Conservation (phyloP, 257 asterid species). For the Vinca minor region DNA sequence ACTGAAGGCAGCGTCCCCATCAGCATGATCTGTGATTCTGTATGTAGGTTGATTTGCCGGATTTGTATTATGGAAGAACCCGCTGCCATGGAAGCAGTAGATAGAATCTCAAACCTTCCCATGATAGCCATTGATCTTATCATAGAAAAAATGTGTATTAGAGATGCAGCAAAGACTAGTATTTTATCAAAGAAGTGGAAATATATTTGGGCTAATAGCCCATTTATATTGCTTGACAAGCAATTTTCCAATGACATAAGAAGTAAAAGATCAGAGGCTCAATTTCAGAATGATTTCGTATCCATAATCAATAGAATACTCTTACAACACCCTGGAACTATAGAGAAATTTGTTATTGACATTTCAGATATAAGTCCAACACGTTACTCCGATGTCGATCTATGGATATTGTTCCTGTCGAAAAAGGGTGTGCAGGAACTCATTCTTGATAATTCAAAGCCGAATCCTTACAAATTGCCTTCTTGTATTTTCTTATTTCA, state of each 20-base stretch:
- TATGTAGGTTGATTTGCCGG: background rate
- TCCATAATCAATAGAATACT: background rate
- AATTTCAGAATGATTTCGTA: background rate
- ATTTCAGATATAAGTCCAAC: background rate
- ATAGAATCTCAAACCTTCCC: constrained; percentile 16
- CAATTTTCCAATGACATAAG: background rate
- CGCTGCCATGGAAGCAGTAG: background rate
- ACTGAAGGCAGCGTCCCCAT: too few relatives aligned
- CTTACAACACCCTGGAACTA: constrained; percentile 2
- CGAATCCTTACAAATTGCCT: background rate
- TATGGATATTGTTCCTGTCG: background rate
- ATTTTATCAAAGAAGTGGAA: constrained; percentile 13
- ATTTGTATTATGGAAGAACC: background rate
- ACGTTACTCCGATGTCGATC: background rate
- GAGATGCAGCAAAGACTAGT: constrained; percentile 21
- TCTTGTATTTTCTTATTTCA: background rate
- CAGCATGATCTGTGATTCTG: too few relatives aligned
- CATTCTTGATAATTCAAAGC: background rate
- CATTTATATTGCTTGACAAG: constrained; percentile 4
- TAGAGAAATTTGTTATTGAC: background rate
- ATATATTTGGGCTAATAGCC: constrained; percentile 7
- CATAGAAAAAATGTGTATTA: constrained; percentile 7
- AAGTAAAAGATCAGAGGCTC: background rate
- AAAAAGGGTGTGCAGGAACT: constrained; percentile 8
- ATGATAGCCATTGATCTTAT: constrained; percentile 7